These are phyloP conservation scores for Dalbergia cultrata DNA, from an alignment of 306 rosid genomes.

Conservation along the genomic window DNA sequence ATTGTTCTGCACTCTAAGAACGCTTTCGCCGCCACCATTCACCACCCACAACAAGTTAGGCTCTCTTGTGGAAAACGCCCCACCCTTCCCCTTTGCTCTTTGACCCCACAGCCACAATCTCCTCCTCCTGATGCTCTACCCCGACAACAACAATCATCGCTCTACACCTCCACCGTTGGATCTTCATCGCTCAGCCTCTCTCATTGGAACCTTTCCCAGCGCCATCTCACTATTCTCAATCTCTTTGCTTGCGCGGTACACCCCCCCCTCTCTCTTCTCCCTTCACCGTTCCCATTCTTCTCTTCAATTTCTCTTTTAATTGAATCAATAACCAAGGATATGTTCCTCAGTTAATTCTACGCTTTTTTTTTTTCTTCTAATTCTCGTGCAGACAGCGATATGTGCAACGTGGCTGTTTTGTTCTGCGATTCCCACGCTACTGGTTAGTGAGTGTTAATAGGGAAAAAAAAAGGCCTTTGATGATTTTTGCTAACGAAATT, in stretches of 20 bases:
- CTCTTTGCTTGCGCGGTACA: slow-evolving; percentile 74
- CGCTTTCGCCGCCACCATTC: slow-evolving; percentile 25
- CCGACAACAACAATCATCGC: slow-evolving; percentile 27
- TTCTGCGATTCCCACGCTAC: slow-evolving; percentile 89
- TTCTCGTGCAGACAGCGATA: slow-evolving; percentile 68
- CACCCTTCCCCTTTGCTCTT: slow-evolving; percentile 37
- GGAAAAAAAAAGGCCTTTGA: neutral
- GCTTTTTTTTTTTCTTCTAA: neutral
- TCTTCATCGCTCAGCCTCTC: slow-evolving; percentile 54
- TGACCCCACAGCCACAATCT: slow-evolving; percentile 39
- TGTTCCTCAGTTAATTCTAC: slow-evolving; percentile 10
- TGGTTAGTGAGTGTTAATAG: slow-evolving; percentile 63
- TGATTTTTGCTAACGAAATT: slow-evolving; percentile 4
- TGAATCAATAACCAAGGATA: neutral
- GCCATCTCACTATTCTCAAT: slow-evolving; percentile 77
- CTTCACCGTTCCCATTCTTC: neutral
- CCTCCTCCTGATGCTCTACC: slow-evolving; percentile 29
- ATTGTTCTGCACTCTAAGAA: slow-evolving; percentile 30
- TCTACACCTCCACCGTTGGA: slow-evolving; percentile 64
- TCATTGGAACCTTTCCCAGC: slow-evolving; percentile 66
- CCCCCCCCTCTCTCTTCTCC: neutral
- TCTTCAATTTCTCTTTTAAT: neutral
- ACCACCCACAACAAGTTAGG: slow-evolving; percentile 32
- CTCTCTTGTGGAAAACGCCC: slow-evolving; percentile 41
- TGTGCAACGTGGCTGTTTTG: slow-evolving; percentile 83